phyloP scores from a whole-genome alignment of 345 rosid genomes.

The Hirschfeldia incana region DNA sequence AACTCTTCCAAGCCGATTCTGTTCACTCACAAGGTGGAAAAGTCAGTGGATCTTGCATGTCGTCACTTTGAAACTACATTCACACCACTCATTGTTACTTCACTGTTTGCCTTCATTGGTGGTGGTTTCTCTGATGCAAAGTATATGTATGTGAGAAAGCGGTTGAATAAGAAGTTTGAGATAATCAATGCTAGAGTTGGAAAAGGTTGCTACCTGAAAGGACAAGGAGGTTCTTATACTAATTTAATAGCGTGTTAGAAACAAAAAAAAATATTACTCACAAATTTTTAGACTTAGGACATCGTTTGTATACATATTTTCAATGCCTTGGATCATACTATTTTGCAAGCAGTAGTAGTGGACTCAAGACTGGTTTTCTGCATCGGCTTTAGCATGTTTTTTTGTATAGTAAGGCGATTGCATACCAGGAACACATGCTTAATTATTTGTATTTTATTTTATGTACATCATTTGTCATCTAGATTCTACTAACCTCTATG shows the following conservation, averaged over 20 bases:
- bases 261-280: conserved; percentile 8
- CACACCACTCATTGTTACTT: no score
- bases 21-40: no score
- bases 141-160: no score
- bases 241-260: conserved; percentile 35
- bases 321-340: conserved; percentile 22
- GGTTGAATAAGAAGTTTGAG: no score
- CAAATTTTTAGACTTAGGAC: conserved; percentile 21
- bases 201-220: conserved; percentile 8
- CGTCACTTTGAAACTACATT: no score
- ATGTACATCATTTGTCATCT: background rate
- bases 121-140: no score
- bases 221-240: background rate
- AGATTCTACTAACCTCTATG: conserved; percentile 23
- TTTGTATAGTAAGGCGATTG: conserved; percentile 44
- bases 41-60: no score
- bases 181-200: background rate
- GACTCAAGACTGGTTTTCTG: conserved; percentile 19
- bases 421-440: conserved; percentile 23
- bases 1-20: no score
- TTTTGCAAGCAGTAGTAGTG: conserved; percentile 37
- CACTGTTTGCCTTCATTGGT: no score
- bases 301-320: conserved; percentile 23
- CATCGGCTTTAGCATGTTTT: conserved; percentile 40
- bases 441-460: conserved; percentile 17